Evolutionary conservation across 345 rosid species (phyloP).

Genomic region (Acer negundo): DNA sequence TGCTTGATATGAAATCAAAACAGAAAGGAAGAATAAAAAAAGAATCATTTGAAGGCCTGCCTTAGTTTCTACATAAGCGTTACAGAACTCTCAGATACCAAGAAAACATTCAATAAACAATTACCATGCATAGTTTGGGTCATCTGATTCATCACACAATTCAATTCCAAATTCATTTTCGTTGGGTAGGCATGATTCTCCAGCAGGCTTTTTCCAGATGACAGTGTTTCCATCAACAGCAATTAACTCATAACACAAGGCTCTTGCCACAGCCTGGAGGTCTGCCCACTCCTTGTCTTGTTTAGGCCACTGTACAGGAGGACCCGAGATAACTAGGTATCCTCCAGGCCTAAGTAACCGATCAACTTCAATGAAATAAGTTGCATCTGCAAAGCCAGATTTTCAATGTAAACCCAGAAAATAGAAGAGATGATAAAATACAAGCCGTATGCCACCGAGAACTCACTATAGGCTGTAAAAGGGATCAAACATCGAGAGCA

Average conservation of each 20-base stretch:
- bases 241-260: constrained; percentile 85
- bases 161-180: constrained; percentile 78
- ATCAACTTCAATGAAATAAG: constrained; percentile 93
- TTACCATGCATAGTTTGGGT: constrained; percentile 85
- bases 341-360: constrained; percentile 92
- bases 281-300: constrained; percentile 99
- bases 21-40: neutral
- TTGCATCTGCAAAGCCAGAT: constrained; percentile 68
- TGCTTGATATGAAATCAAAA: constrained; percentile 8
- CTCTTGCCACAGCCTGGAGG: constrained; percentile 91
- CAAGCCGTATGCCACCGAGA: constrained; percentile 14
- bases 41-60: constrained; percentile 5
- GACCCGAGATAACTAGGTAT: constrained; percentile 93
- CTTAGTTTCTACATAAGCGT: neutral
- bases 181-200: constrained; percentile 69
- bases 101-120: constrained; percentile 14
- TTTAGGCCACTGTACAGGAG: constrained; percentile 98
- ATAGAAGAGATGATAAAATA: constrained; percentile 6
- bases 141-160: constrained; percentile 66
- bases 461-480: constrained; percentile 95
- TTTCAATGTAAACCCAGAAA: constrained; percentile 21
- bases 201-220: constrained; percentile 89
- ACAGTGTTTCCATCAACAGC: constrained; percentile 93
- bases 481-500: constrained; percentile 96
- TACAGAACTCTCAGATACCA: constrained; percentile 10